These are phyloP conservation scores for Podila minutissima DNA, from an alignment of 192 early-diverging fungal species.

Conservation along the genomic window DNA sequence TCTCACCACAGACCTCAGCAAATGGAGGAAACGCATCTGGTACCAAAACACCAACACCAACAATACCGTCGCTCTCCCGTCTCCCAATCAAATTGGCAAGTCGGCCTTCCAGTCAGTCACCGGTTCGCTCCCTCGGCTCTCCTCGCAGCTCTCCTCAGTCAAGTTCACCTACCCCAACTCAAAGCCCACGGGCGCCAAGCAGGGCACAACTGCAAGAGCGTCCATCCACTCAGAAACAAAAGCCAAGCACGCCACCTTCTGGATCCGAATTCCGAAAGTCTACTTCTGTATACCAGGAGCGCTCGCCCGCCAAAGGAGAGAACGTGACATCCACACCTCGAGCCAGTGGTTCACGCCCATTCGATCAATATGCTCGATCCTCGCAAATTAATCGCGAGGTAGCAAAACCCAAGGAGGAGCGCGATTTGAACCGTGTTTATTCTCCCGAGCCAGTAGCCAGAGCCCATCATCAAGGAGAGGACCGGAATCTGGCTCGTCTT, in stretches of 20 bases:
- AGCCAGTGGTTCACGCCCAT: neutral
- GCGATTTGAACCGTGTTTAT: neutral
- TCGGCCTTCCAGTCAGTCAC: neutral
- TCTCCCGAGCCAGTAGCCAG: conserved; percentile 7
- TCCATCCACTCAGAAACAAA: no score
- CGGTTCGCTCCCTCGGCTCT: neutral
- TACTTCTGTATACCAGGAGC: no score
- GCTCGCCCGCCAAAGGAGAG: no score
- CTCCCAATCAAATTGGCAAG: conserved; percentile 1
- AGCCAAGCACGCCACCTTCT: no score
- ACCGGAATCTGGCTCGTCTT: conserved; percentile 17
- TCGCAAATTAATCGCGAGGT: neutral
- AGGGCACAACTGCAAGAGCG: neutral
- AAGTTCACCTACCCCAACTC: neutral
- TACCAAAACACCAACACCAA: neutral
- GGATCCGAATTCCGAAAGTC: no score
- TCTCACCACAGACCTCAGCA: neutral
- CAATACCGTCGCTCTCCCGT: conserved; percentile 1
- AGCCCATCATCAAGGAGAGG: neutral
- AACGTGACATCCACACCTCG: no score
- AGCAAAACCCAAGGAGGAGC: neutral
- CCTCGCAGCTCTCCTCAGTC: conserved; percentile 8
- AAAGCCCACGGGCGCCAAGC: neutral
- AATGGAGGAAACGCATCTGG: neutral
- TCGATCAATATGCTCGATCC: neutral